phyloP scores from a whole-genome alignment of 1,284 basidiomycete genomes.

The Prillingera fragicola region DNA sequence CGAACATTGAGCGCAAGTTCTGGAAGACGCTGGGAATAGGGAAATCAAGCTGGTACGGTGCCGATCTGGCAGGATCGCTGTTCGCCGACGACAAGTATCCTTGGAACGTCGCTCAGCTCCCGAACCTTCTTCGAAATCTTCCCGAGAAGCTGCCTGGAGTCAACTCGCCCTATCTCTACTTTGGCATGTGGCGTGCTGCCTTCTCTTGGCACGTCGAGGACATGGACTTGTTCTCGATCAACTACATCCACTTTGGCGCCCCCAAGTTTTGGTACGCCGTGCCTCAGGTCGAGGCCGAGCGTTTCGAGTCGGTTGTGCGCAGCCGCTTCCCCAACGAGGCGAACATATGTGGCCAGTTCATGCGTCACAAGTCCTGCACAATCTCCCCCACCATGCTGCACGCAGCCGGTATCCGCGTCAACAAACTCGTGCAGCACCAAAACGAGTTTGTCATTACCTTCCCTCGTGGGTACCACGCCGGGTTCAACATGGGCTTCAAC shows the following conservation, averaged over 20 bases:
- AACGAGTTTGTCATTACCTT: conserved; percentile 96
- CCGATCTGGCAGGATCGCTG: conserved; percentile 77
- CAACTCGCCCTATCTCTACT: conserved; percentile 96
- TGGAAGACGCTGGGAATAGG: conserved; percentile 76
- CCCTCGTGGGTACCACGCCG: conserved; percentile 89
- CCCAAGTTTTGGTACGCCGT: conserved; percentile 95
- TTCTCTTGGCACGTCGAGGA: conserved; percentile 98
- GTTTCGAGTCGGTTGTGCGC: conserved; percentile 59
- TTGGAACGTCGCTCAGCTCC: conserved; percentile 92
- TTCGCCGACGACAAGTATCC: conserved; percentile 72
- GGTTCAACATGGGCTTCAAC: conserved; percentile 95
- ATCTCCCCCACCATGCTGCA: conserved; percentile 81
- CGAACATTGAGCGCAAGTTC: conserved; percentile 79
- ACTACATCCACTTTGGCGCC: conserved; percentile 97
- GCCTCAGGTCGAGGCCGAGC: conserved; percentile 72
- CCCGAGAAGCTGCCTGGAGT: conserved; percentile 77
- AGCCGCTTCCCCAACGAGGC: conserved; percentile 83
- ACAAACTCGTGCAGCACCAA: conserved; percentile 79
- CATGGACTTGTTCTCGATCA: conserved; percentile 97
- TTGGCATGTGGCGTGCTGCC: conserved; percentile 98
- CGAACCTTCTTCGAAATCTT: conserved; percentile 71
- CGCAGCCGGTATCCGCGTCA: conserved; percentile 74
- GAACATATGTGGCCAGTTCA: conserved; percentile 80
- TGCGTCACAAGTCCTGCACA: conserved; percentile 94
- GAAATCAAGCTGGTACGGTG: conserved; percentile 90